A percentile compares a stretch with the other conserved stretches of the same genome.
These are phyloP conservation scores for Coemansia sp. DNA, from an alignment of 192 early-diverging fungal species.

Conservation along the genomic window DNA sequence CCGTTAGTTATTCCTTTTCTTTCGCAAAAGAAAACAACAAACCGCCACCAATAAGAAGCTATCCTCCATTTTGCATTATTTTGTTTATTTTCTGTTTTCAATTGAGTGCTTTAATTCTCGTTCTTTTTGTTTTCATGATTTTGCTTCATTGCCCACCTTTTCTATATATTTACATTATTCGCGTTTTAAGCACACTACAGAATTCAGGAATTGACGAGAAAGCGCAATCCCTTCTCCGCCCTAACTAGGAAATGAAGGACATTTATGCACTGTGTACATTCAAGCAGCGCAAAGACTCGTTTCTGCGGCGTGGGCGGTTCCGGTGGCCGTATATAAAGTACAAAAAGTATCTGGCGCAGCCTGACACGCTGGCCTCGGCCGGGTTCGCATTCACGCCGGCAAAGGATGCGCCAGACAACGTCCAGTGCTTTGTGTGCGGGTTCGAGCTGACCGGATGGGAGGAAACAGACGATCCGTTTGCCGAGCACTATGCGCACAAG, in stretches of 20 bases:
- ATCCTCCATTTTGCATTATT: neutral
- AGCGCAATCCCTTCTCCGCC: neutral
- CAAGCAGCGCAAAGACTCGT: slow-evolving; percentile 50
- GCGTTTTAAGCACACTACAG: neutral
- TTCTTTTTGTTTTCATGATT: neutral
- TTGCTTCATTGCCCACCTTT: neutral
- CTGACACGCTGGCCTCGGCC: slow-evolving; percentile 47
- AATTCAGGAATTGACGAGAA: neutral
- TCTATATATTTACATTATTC: neutral
- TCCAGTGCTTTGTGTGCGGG: slow-evolving; percentile 54
- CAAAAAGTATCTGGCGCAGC: slow-evolving; percentile 42
- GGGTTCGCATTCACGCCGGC: slow-evolving; percentile 56
- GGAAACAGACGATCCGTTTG: slow-evolving; percentile 51
- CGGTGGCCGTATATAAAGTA: slow-evolving; percentile 50
- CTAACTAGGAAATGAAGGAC: slow-evolving; percentile 21
- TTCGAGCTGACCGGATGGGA: slow-evolving; percentile 57
- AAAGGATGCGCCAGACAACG: slow-evolving; percentile 51
- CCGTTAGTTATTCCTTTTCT: neutral
- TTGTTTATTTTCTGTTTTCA: neutral
- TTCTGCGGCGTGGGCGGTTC: slow-evolving; percentile 46
- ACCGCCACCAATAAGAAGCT: neutral
- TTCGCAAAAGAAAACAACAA: neutral
- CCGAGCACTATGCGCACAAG: slow-evolving; percentile 46
- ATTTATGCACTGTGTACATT: slow-evolving; percentile 16
- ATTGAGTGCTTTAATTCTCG: neutral